Evolutionary conservation across 345 rosid species (phyloP).

Genomic region (Euphorbia tirucalli): DNA sequence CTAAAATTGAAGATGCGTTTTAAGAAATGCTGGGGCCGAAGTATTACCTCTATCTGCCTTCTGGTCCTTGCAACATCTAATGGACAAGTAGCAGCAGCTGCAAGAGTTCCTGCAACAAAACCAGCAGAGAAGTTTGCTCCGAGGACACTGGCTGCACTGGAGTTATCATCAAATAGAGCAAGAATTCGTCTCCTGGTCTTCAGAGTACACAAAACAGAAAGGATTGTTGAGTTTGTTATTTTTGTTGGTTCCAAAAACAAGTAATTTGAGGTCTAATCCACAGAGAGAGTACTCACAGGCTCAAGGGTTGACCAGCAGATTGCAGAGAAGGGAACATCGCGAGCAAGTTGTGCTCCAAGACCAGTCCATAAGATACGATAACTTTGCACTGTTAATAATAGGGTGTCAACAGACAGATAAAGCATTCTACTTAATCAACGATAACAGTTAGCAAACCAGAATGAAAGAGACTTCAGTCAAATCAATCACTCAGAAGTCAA

Average conservation of each 20-base stretch:
- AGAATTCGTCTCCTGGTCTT: constrained; percentile 70
- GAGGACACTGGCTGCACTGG: constrained; percentile 48
- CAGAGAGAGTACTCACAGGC: constrained; percentile 55
- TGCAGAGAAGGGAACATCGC: constrained; percentile 98
- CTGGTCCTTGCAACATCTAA: constrained; percentile 93
- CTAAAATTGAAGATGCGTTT: not conserved
- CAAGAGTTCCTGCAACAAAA: constrained; percentile 80
- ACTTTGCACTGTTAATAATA: constrained; percentile 47
- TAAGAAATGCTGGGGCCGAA: not conserved
- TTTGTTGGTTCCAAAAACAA: not conserved
- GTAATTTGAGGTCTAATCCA: not conserved
- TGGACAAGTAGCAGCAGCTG: constrained; percentile 90
- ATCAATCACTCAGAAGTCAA: not conserved
- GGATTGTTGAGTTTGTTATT: not conserved
- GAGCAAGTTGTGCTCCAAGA: constrained; percentile 95
- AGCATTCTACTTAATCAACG: not conserved
- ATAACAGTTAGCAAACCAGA: not conserved
- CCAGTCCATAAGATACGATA: constrained; percentile 92
- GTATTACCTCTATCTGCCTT: constrained; percentile 87
- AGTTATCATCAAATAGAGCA: constrained; percentile 57
- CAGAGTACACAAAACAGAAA: not conserved
- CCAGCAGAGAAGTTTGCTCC: constrained; percentile 94
- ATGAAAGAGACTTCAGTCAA: not conserved
- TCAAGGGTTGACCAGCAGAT: constrained; percentile 94
- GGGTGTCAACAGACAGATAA: not conserved